Evolutionary conservation across 1,284 basidiomycete species (phyloP), one percentile per base, ranked within the genome.

Genomic region (Volvariella volvacea): DNA sequence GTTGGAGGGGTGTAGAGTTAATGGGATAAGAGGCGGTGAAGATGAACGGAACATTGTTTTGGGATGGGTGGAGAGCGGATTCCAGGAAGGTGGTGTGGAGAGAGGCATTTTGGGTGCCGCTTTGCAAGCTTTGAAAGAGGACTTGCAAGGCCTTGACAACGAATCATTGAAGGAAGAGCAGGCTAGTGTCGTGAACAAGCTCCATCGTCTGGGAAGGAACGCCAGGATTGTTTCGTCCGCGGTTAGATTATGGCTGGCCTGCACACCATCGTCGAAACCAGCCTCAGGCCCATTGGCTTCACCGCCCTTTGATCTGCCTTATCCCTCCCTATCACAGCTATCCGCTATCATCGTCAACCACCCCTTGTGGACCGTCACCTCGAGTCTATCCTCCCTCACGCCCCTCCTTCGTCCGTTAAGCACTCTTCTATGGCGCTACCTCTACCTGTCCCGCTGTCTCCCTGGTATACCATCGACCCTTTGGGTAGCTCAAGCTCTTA

Each of bases 1-100:
- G 80, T 57, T 89, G 3, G 82, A 86, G 52, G 90, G 92, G 0
- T 73, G 77, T 14, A 71, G 69, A 44, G 69, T 92, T 22, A 94
- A 95, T 58, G 74, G 76, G 0, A 59, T 79, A 9, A 75, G 67
- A 52, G 73, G 74, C 1, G 91, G 91, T 1, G 77, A 82, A 50
- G 62, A 61, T 12, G 88, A 90, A 56, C 71, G 79, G 56, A 53
- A 48, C 44, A 50, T 2, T 66, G 64, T 0, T 80, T 83, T 49
- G 61, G 63, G n/a, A 39, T 8, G 34, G 7, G 8, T 36, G 15
- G 19, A 36, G 15, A 6, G 7, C 4, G 34, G n/a, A n/a, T 36
- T 36, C 19, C 6, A 28, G 25, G 34, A 36, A 36, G 34, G 42
- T 12, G 67, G 71, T 2, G 53, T 51, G 12, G 72, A 73, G 51